phyloP scores from a whole-genome alignment of 441 rosid genomes.

The Adansonia rubrostipa region DNA sequence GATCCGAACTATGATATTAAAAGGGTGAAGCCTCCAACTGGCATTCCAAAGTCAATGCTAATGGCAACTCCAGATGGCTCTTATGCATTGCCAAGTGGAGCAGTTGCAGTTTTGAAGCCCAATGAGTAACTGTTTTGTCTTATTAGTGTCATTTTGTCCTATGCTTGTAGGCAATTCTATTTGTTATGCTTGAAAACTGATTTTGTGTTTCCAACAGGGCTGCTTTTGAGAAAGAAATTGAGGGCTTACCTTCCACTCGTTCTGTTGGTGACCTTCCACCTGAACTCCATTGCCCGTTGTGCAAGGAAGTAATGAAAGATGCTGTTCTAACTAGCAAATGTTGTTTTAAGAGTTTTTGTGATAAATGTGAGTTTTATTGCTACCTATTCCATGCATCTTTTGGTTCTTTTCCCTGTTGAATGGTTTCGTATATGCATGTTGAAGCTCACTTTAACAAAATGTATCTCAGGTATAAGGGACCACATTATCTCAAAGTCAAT shows the following conservation, averaged over 20 bases:
- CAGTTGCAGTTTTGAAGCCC: constrained; percentile 92
- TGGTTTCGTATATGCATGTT: constrained; percentile 6
- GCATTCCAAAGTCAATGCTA: constrained; percentile 98
- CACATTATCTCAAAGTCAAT: constrained; percentile 74
- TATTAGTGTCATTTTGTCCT: constrained; percentile 18
- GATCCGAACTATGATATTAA: constrained; percentile 91
- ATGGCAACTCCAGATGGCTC: constrained; percentile 97
- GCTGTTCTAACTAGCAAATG: constrained; percentile 99
- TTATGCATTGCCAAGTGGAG: constrained; percentile 97
- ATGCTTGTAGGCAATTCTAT: constrained; percentile 6
- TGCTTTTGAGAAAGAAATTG: constrained; percentile 97
- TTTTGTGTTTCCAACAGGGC: constrained; percentile 55
- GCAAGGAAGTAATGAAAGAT: constrained; percentile 99
- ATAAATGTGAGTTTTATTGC: constrained; percentile 61
- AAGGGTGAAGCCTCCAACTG: constrained; percentile 97
- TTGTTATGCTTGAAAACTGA: constrained; percentile 8
- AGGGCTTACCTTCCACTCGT: constrained; percentile 93
- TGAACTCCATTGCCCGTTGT: constrained; percentile 91
- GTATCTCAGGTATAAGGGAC: constrained; percentile 80
- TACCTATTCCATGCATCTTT: not conserved
- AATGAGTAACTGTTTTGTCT: constrained; percentile 64
- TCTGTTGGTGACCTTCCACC: constrained; percentile 96
- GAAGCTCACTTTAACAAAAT: constrained; percentile 26
- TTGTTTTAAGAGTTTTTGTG: constrained; percentile 88
- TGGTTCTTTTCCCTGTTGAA: not conserved